phyloP scores from a whole-genome alignment of 2,329 filamentous ascomycete genomes.

The Aspergillus sclerotialis region DNA sequence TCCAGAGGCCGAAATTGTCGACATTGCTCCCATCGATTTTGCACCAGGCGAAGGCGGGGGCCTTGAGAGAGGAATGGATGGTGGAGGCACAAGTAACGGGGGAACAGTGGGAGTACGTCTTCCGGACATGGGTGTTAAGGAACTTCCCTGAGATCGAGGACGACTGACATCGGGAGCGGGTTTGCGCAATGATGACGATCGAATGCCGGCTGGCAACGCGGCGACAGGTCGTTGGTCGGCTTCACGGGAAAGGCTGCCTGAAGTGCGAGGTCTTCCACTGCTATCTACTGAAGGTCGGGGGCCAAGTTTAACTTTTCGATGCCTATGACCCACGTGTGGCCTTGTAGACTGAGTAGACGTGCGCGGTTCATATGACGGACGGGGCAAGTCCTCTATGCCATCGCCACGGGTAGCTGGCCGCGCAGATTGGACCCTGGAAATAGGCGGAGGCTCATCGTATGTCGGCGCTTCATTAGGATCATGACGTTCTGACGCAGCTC shows the following conservation, averaged over 20 bases:
- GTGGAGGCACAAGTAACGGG: constrained; percentile 32
- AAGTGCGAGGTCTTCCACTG: constrained; percentile 55
- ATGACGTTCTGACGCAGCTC: constrained; percentile 8
- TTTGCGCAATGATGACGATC: constrained; percentile 46
- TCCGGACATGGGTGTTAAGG: constrained; percentile 21
- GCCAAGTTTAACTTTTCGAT: constrained; percentile 74
- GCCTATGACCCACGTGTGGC: constrained; percentile 31
- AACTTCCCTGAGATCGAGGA: constrained; percentile 39
- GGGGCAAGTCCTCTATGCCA: constrained; percentile 30
- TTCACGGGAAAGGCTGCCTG: constrained; percentile 39
- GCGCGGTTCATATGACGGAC: constrained; percentile 28
- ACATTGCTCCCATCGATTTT: constrained; percentile 39
- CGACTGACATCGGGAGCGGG: constrained; percentile 43
- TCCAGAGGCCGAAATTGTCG: constrained; percentile 40
- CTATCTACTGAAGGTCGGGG: constrained; percentile 68
- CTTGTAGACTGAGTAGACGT: constrained; percentile 36
- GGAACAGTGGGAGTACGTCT: constrained; percentile 30
- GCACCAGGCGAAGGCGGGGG: constrained; percentile 32
- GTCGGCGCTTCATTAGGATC: constrained; percentile 6
- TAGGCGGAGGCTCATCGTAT: constrained; percentile 7
- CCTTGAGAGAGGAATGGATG: constrained; percentile 25
- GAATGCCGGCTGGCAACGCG: constrained; percentile 73
- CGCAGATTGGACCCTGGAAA: constrained; percentile 12
- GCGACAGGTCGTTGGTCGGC: constrained; percentile 63
- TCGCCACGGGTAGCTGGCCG: constrained; percentile 16